Base-by-base conservation (phyloP, 2,329 filamentous ascomycete genomes). In the Erysiphe neolycopersici region DNA sequence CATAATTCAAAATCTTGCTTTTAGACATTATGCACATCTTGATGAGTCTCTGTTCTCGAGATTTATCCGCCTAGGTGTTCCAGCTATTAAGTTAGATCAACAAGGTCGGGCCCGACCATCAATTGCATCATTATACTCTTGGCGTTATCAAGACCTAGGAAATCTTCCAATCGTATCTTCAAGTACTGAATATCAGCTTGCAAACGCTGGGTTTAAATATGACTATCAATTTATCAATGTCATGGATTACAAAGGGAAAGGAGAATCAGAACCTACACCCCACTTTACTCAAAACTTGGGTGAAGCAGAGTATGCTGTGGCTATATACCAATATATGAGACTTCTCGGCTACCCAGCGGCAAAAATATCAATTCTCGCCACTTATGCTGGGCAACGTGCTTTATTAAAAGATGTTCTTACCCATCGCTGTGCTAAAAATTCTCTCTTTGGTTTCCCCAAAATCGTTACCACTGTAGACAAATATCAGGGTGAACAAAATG, bases 401-500 rank as follows among this genome's bases (percentile, higher is more conserved):
- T 64, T 98, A 52, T 81, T 98, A 47, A 76, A 71, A 52, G 87
- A 98, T 59, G 83, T 98, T 3, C 62, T 98, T 43, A 64, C 63
- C 13, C 81, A 91, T 56, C 71, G 89, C 46, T 98, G 89, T 59
- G 77, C 75, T 33, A 78, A 72, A 52, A 91, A 84, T 53, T 64
- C 75, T 2, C 64, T 95, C 17, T 98, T 98, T 60, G 85, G 87
- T 9, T 63, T 93, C 59, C 89, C 89, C 16, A 79, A 77, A 59
- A 77, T 79, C 43, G 82, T 98, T 26, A 85, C 82, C 3, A 98
- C 91, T 5, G 87, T 98, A 49, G 89, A 98, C 63, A 94, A 93
- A 59, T 98, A 95, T 56, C 89, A 98, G 63, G 91, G 89, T 58
- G 89, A 98, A 65, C 89, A 98, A 61, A 98, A 98, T 60, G 89